Percentiles rank a stretch among this genome's conserved stretches.
These are phyloP conservation scores for Cubamyces lactineus DNA, from an alignment of 768 basidiomycete species.

Conservation along the genomic window DNA sequence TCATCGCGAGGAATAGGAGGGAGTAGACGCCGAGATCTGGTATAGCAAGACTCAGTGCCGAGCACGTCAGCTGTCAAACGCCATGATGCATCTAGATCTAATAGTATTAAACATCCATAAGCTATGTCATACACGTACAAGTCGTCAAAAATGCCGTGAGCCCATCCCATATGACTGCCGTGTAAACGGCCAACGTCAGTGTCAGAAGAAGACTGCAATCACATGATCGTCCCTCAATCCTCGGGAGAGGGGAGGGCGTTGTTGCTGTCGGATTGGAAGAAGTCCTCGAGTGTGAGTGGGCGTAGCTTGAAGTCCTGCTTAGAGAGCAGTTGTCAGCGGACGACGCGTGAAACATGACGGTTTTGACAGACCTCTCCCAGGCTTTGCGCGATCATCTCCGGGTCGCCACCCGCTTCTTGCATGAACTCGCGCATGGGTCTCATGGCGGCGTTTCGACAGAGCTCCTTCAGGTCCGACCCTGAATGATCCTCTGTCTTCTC, in stretches of 20 bases:
- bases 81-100: not conserved
- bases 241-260: conserved; percentile 22
- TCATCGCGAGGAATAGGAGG: too few relatives aligned
- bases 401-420: conserved; percentile 50
- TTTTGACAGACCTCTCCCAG: conserved; percentile 43
- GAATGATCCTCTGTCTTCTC: conserved; percentile 73
- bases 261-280: conserved; percentile 49
- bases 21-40: too few relatives aligned
- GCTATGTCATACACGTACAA: conserved; percentile 14
- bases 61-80: not conserved
- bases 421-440: conserved; percentile 86
- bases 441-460: conserved; percentile 95
- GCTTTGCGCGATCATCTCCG: conserved; percentile 50
- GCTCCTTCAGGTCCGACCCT: conserved; percentile 89
- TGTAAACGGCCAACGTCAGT: too few relatives aligned
- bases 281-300: conserved; percentile 71
- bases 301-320: conserved; percentile 81
- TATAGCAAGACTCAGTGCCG: too few relatives aligned
- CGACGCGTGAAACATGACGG: not conserved
- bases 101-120: conserved; percentile 8
- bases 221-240: not conserved
- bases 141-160: conserved; percentile 1
- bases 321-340: not conserved
- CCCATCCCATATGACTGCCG: not conserved
- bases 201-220: too few relatives aligned